Evolutionary conservation across 2,329 filamentous ascomycete genomes (phyloP).

Genomic region (Aureobasidium sp.): DNA sequence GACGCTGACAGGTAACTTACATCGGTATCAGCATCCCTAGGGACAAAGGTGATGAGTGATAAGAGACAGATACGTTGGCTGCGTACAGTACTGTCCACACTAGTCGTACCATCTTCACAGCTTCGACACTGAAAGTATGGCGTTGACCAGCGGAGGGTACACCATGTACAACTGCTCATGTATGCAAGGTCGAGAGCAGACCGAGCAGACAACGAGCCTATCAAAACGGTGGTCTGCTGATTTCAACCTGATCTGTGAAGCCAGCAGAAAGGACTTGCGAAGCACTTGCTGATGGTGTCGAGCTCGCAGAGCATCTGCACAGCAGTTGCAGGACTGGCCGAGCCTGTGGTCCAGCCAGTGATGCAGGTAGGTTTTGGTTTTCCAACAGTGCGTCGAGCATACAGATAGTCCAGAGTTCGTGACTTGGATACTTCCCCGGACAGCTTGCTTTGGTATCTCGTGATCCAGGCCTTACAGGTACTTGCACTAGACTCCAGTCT

Average conservation of each 20-base stretch:
- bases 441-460: not conserved
- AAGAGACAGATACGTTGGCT: not conserved
- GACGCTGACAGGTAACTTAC: too few relatives aligned
- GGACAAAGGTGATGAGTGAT: not conserved
- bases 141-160: not conserved
- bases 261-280: not conserved
- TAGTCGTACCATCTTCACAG: not conserved
- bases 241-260: not conserved
- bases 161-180: not conserved
- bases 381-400: not conserved
- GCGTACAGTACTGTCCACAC: not conserved
- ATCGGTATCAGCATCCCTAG: too few relatives aligned
- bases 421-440: not conserved
- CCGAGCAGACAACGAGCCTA: not conserved
- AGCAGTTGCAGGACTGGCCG: not conserved
- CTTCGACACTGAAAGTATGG: not conserved
- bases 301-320: not conserved
- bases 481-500: not conserved
- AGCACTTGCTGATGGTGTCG: not conserved
- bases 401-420: not conserved
- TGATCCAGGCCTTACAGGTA: not conserved
- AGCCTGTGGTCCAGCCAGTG: not conserved
- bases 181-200: not conserved
- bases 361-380: not conserved
- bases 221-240: not conserved